Evolutionary conservation across 1,284 basidiomycete genomes (phyloP).

Genomic region (Fomitopsis pinicola): DNA sequence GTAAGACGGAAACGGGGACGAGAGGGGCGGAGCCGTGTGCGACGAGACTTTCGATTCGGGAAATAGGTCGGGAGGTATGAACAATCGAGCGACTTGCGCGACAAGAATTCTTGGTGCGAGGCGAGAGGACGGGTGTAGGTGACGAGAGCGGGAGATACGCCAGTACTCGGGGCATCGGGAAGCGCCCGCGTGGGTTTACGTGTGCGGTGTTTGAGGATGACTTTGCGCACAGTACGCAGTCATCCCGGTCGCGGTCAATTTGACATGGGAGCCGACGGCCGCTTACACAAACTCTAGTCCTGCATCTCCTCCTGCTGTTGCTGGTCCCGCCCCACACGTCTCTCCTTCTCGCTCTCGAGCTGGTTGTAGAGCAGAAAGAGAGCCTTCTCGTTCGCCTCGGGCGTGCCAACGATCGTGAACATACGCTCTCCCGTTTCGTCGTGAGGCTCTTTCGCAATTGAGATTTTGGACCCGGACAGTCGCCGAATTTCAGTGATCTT

Average conservation of each 20-base stretch:
- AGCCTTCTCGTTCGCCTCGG: constrained; percentile 95
- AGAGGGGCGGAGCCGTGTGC: not conserved
- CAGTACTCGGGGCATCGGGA: not conserved
- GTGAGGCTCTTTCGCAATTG: constrained; percentile 97
- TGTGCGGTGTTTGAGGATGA: not conserved
- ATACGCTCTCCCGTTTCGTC: constrained; percentile 98
- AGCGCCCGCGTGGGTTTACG: not conserved
- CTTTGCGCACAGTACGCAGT: not conserved
- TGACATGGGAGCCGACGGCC: not conserved
- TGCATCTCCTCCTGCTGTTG: constrained; percentile 51
- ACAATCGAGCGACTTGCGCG: constrained; percentile 1
- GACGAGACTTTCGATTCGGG: not conserved
- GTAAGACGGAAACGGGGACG: constrained; percentile 3
- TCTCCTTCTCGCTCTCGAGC: constrained; percentile 93
- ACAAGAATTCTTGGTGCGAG: not conserved
- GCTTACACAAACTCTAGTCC: constrained; percentile 19
- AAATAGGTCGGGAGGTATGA: not conserved
- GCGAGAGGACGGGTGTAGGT: not conserved
- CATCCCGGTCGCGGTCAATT: not conserved
- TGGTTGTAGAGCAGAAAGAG: constrained; percentile 97
- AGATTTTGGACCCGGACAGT: constrained; percentile 94
- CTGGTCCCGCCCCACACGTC: constrained; percentile 77
- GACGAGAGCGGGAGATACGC: not conserved
- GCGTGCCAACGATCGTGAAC: constrained; percentile 98
- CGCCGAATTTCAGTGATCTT: constrained; percentile 99